Evolutionary conservation across 495 filamentous ascomycete genomes (phyloP).

Genomic region (Xylaria sp.): DNA sequence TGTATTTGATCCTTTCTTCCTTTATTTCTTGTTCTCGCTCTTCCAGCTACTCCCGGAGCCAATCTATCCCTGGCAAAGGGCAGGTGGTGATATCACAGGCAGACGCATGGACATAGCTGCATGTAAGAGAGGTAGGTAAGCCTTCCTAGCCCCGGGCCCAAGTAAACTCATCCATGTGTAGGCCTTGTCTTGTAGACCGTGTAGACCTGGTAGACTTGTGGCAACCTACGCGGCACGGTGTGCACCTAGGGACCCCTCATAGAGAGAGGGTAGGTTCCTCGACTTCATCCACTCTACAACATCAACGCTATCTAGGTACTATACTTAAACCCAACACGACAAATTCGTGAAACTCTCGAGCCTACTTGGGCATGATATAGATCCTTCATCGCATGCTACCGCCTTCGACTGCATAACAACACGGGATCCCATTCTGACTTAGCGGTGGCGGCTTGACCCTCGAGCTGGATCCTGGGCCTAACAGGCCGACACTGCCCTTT

Average conservation of each 20-base stretch:
- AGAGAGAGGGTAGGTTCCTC: background rate
- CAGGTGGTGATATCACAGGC: background rate
- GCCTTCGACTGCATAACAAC: background rate
- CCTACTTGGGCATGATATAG: conserved; percentile 6
- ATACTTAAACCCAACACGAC: background rate
- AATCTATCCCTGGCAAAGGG: background rate
- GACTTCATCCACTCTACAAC: background rate
- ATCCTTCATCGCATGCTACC: background rate
- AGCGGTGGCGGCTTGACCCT: conserved; percentile 3
- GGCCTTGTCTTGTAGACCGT: too few species aligned
- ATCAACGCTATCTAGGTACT: too few species aligned
- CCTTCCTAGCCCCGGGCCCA: background rate
- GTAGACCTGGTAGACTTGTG: too few species aligned
- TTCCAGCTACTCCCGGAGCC: background rate
- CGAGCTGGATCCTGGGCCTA: background rate
- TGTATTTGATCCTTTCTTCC: background rate
- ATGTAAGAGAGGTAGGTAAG: background rate
- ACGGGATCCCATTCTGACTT: conserved; percentile 8
- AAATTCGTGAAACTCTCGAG: conserved; percentile 1
- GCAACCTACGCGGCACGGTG: background rate
- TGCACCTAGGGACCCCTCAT: background rate
- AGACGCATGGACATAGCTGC: background rate
- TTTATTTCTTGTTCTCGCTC: background rate
- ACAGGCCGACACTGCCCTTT: conserved; percentile 11
- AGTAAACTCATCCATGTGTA: background rate